A percentile compares a stretch with the other conserved stretches of the same genome.
Conservation (phyloP, 2,329 filamentous ascomycete species). For the Penicillium sp. region DNA sequence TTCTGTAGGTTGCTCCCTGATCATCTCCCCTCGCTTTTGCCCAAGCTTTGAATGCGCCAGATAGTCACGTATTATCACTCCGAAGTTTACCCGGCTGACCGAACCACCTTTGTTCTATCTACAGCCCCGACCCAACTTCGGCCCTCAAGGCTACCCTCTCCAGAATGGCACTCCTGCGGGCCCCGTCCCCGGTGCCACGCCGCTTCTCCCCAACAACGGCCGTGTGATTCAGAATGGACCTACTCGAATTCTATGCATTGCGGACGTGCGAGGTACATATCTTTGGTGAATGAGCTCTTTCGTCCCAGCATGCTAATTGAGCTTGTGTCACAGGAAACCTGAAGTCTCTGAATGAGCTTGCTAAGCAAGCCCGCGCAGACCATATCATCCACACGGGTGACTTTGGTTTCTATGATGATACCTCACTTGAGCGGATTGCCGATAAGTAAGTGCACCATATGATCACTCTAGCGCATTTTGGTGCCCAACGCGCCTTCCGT, state of each 20-base stretch:
- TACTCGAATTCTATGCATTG: slow-evolving; percentile 52
- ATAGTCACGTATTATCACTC: background rate
- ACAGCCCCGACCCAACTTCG: slow-evolving; percentile 49
- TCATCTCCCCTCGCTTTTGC: slow-evolving; percentile 17
- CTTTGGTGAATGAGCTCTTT: background rate
- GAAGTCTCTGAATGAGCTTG: slow-evolving; percentile 92
- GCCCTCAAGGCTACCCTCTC: slow-evolving; percentile 47
- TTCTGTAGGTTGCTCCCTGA: slow-evolving; percentile 45
- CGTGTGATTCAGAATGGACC: slow-evolving; percentile 52
- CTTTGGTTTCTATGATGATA: slow-evolving; percentile 98
- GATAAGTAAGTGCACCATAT: slow-evolving; percentile 74
- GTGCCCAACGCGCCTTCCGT: slow-evolving; percentile 10
- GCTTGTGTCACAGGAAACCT: slow-evolving; percentile 72
- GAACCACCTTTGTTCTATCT: slow-evolving; percentile 6
- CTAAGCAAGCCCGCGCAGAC: slow-evolving; percentile 90
- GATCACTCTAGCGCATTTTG: slow-evolving; percentile 7
- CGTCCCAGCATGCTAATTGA: slow-evolving; percentile 17
- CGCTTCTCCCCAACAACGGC: slow-evolving; percentile 54
- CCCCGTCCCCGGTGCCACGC: slow-evolving; percentile 49
- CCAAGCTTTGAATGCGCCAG: slow-evolving; percentile 20
- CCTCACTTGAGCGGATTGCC: slow-evolving; percentile 92
- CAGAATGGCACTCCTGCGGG: slow-evolving; percentile 49
- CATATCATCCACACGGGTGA: slow-evolving; percentile 99
- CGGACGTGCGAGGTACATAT: slow-evolving; percentile 52
- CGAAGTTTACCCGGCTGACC: slow-evolving; percentile 21